Percentiles rank a stretch among this genome's conserved stretches.
These are phyloP conservation scores for Mucor piriformis DNA, from an alignment of 371 early-diverging fungal species.

Conservation along the genomic window DNA sequence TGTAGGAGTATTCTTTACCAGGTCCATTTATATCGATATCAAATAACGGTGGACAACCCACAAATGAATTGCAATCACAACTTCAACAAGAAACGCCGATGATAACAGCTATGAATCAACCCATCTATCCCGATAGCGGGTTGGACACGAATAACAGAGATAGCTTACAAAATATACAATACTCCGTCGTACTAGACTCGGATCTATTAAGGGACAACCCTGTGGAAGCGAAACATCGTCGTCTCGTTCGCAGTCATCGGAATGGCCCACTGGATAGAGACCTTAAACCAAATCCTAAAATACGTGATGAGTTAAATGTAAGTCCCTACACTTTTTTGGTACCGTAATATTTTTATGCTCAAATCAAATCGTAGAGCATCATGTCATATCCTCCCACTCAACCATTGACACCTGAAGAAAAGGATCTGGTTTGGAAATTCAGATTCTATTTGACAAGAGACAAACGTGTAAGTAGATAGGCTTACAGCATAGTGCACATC, in stretches of 20 bases:
- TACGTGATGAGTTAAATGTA: constrained; percentile 91
- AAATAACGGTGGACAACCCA: constrained; percentile 4
- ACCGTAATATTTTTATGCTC: no score
- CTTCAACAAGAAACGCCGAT: constrained; percentile 22
- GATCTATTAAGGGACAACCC: constrained; percentile 85
- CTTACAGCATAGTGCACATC: no score
- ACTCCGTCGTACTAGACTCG: constrained; percentile 63
- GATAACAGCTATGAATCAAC: constrained; percentile 39
- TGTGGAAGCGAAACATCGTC: constrained; percentile 95
- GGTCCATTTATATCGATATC: constrained; percentile 19
- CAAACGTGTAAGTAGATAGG: constrained; percentile 65
- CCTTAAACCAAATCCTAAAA: constrained; percentile 92
- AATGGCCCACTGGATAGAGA: constrained; percentile 91
- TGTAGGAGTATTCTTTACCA: constrained; percentile 38
- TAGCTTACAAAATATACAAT: constrained; percentile 19
- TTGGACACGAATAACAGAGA: not conserved
- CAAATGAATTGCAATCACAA: constrained; percentile 1
- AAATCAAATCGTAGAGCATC: constrained; percentile 65
- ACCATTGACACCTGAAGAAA: constrained; percentile 80
- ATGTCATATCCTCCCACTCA: constrained; percentile 91
- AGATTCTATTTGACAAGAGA: constrained; percentile 91
- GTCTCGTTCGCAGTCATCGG: constrained; percentile 88
- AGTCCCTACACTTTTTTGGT: constrained; percentile 14
- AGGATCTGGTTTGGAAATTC: constrained; percentile 96
- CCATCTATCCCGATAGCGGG: constrained; percentile 17